Conservation (phyloP, 139 green algal species). For the Closterium sp. region DNA sequence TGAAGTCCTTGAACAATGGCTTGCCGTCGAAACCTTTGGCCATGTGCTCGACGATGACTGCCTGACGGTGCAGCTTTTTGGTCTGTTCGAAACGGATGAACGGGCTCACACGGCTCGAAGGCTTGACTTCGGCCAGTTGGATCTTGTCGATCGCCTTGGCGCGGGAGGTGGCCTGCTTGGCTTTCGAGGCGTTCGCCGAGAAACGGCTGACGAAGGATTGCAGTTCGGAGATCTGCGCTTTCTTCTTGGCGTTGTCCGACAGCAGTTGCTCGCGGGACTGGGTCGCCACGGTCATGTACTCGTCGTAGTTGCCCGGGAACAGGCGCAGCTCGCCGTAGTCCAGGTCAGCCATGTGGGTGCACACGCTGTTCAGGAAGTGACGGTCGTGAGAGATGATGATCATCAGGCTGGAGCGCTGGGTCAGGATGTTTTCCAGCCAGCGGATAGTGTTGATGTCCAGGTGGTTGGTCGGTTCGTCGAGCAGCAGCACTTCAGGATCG, state of each 20-base stretch:
- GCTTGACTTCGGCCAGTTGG: background rate
- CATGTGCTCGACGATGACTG: no score
- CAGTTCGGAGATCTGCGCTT: background rate
- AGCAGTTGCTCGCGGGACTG: background rate
- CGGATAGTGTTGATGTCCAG: constrained; percentile 90
- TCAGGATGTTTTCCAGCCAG: constrained; percentile 92
- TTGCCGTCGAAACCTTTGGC: background rate
- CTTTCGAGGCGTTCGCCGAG: background rate
- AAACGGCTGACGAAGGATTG: background rate
- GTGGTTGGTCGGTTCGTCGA: no score
- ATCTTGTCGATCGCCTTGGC: background rate
- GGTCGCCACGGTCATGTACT: background rate
- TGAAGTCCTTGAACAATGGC: background rate
- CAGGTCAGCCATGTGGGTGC: background rate
- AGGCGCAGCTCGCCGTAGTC: background rate
- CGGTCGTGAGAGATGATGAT: constrained; percentile 93
- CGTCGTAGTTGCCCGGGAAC: background rate
- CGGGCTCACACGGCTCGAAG: no score
- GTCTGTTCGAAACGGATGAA: no score
- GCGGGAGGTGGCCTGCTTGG: background rate
- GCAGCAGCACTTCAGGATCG: constrained; percentile 82
- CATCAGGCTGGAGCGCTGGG: constrained; percentile 73
- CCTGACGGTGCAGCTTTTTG: no score
- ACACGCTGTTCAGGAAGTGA: constrained; percentile 87
- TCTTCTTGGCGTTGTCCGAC: background rate